Evolutionary conservation across 2,329 filamentous ascomycete genomes (phyloP).

Genomic region (Botrytis medusae): DNA sequence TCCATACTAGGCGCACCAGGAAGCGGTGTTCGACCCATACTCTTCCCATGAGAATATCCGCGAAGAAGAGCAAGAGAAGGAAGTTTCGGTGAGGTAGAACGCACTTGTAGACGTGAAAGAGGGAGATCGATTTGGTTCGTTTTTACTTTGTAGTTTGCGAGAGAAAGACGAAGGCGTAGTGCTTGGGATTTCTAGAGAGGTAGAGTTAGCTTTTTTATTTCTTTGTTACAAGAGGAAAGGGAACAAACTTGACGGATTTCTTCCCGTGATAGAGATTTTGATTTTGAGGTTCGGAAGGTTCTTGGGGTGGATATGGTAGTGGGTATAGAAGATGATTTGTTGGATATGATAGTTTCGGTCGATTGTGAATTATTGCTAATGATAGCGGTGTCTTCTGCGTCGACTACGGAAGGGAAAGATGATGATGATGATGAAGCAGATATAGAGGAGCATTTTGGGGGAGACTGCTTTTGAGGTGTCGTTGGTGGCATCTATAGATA

Average conservation of each 20-base stretch:
- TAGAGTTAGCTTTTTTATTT: neutral
- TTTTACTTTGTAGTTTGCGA: conserved; percentile 73
- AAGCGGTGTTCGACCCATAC: conserved; percentile 4
- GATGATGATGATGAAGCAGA: neutral
- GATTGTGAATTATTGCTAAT: neutral
- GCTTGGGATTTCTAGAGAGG: conserved; percentile 59
- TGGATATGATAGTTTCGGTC: neutral
- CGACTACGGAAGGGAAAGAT: neutral
- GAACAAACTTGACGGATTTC: conserved; percentile 17
- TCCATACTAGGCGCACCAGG: neutral
- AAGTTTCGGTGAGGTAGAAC: conserved; percentile 32
- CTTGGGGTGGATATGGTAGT: neutral
- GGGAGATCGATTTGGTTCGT: conserved; percentile 70
- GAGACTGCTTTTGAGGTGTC: neutral
- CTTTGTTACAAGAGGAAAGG: neutral
- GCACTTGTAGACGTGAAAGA: conserved; percentile 57
- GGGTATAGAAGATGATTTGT: neutral
- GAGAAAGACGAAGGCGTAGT: conserved; percentile 64
- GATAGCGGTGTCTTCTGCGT: neutral
- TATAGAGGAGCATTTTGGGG: neutral
- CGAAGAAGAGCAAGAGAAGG: conserved; percentile 23
- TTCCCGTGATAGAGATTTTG: conserved; percentile 5
- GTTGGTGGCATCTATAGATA: neutral
- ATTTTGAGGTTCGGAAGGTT: neutral
- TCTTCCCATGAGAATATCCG: neutral